Percentiles rank a stretch among this genome's conserved stretches.
Conservation (phyloP, 768 basidiomycete species). For the Suillus paluster region DNA sequence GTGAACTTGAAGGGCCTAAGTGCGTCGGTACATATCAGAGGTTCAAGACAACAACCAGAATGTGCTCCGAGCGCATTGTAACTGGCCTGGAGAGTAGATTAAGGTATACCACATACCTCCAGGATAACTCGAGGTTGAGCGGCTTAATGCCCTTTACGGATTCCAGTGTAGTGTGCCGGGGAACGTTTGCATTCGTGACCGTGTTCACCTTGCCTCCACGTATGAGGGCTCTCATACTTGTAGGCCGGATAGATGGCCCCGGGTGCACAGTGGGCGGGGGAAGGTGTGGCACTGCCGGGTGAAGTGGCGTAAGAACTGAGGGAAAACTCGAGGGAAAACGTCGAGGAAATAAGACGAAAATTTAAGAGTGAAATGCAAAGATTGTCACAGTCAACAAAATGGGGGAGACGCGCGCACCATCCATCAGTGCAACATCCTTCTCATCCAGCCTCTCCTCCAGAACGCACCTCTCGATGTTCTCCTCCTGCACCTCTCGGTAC, state of each 20-base stretch:
- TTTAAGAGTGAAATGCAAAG: not conserved
- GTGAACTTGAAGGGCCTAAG: conserved; percentile 54
- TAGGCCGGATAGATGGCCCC: conserved; percentile 37
- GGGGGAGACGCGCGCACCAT: conserved; percentile 43
- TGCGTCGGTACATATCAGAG: conserved; percentile 3
- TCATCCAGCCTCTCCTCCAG: conserved; percentile 61
- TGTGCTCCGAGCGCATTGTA: not conserved
- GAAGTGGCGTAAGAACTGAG: not conserved
- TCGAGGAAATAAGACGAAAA: not conserved
- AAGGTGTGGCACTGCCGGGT: conserved; percentile 55
- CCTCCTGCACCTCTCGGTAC: conserved; percentile 29
- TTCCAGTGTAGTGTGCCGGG: conserved; percentile 39
- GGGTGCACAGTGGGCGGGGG: conserved; percentile 55
- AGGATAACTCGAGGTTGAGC: conserved; percentile 63
- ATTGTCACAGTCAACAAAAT: conserved; percentile 3
- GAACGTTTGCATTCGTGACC: conserved; percentile 8
- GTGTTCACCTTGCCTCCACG: not conserved
- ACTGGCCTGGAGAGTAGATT: not conserved
- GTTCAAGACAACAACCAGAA: conserved; percentile 5
- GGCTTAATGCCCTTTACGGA: conserved; percentile 63
- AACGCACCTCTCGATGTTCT: conserved; percentile 44
- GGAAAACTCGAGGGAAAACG: not conserved
- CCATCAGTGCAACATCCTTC: conserved; percentile 55
- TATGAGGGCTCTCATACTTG: conserved; percentile 20
- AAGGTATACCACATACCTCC: conserved; percentile 54